These are phyloP conservation scores for Henckelia pumila DNA, from an alignment of 257 asterid genomes.

Conservation along the genomic window DNA sequence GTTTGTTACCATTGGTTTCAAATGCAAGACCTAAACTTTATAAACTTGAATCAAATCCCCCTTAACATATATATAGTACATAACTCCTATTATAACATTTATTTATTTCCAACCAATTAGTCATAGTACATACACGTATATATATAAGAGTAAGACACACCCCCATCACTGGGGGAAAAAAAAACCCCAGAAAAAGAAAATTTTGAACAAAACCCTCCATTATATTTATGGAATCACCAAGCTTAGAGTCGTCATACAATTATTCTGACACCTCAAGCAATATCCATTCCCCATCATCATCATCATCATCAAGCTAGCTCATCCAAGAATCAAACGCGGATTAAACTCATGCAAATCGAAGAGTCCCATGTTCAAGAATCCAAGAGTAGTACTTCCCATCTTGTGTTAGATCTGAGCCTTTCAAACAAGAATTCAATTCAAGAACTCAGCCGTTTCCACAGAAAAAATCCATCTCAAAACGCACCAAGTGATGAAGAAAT, in stretches of 20 bases:
- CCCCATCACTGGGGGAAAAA: background rate
- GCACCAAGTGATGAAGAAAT: background rate
- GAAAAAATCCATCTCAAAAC: conserved; percentile 13
- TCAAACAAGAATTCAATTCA: conserved; percentile 31
- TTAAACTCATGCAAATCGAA: conserved; percentile 3
- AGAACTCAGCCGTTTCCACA: conserved; percentile 39
- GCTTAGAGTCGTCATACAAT: background rate
- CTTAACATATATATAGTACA: background rate
- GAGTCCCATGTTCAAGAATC: conserved; percentile 9
- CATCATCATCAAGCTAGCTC: background rate
- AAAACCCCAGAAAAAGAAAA: background rate
- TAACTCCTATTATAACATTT: background rate
- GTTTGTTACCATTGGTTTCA: too few species aligned
- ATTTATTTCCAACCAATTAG: too few species aligned
- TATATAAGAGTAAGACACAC: background rate
- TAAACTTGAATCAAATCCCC: background rate
- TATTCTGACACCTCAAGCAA: background rate
- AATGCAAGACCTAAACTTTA: too few species aligned
- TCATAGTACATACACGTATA: background rate
- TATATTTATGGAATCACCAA: background rate
- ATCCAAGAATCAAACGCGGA: background rate
- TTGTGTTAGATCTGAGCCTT: conserved; percentile 55
- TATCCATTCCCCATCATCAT: background rate
- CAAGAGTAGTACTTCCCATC: conserved; percentile 12
- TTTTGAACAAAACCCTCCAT: background rate